Evolutionary conservation across 805 yeast genomes (phyloP).

Genomic region (Clavispora phyllophila): DNA sequence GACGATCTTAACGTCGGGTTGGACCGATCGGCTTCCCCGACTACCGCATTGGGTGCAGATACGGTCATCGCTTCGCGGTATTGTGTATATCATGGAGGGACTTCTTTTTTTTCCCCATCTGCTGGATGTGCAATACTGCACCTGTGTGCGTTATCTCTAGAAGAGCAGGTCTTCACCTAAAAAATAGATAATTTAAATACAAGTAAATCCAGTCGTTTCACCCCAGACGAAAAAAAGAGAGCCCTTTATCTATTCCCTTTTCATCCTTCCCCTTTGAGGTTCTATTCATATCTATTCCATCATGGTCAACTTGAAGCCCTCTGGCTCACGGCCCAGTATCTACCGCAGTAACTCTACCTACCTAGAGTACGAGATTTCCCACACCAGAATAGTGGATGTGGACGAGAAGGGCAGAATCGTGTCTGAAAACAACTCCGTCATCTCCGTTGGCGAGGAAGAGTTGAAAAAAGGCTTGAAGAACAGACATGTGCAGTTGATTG

Average conservation of each 20-base stretch:
- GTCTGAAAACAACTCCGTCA: conserved; percentile 12
- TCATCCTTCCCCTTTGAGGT: neutral
- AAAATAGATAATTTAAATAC: neutral
- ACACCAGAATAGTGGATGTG: conserved; percentile 14
- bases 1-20: neutral
- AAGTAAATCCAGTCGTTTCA: neutral
- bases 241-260: neutral
- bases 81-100: no score
- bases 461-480: conserved; percentile 17
- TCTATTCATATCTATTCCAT: neutral
- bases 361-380: conserved; percentile 13
- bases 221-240: neutral
- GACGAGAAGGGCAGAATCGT: conserved; percentile 15
- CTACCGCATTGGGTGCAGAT: neutral
- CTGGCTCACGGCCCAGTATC: conserved; percentile 11
- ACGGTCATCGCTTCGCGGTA: conserved; percentile 2
- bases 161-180: neutral
- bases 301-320: conserved; percentile 12
- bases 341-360: conserved; percentile 13
- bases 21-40: neutral
- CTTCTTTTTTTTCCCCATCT: conserved; percentile 23
- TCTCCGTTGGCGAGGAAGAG: conserved; percentile 10
- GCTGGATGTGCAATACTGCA: conserved; percentile 26
- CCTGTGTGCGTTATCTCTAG: neutral
- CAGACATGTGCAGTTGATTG: conserved; percentile 18